phyloP scores from a whole-genome alignment of 805 yeast genomes.

The Suhomyces sp. region DNA sequence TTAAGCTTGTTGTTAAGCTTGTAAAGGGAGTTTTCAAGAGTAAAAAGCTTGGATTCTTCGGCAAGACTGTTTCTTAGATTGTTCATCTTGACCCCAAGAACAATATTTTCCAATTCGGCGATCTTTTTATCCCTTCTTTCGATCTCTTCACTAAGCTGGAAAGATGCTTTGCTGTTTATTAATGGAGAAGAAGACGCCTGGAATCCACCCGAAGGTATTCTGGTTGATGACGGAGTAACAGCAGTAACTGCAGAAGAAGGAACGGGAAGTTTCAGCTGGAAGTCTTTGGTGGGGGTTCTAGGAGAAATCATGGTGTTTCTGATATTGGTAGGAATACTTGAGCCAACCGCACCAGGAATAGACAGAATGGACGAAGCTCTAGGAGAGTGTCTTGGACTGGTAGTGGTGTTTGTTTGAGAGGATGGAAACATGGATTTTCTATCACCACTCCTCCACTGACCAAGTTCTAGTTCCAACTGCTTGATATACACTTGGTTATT shows the following conservation, averaged over 20 bases:
- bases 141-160: slow-evolving; percentile 18
- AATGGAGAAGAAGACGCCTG: slow-evolving; percentile 10
- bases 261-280: slow-evolving; percentile 10
- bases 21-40: slow-evolving; percentile 56
- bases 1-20: slow-evolving; percentile 56
- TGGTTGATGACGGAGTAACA: not conserved
- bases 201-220: slow-evolving; percentile 4
- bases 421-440: slow-evolving; percentile 6
- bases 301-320: slow-evolving; percentile 10
- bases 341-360: not conserved
- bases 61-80: slow-evolving; percentile 30
- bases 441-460: slow-evolving; percentile 33
- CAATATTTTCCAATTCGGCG: slow-evolving; percentile 27
- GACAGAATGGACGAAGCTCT: not conserved
- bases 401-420: not conserved
- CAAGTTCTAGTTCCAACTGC: slow-evolving; percentile 42
- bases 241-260: slow-evolving; percentile 6
- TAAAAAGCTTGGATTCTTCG: slow-evolving; percentile 49
- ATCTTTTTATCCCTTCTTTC: slow-evolving; percentile 28
- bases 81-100: slow-evolving; percentile 28
- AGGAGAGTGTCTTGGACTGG: not conserved
- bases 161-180: not conserved
- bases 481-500: slow-evolving; percentile 30
- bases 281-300: slow-evolving; percentile 13
- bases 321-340: slow-evolving; percentile 5